phyloP scores from a whole-genome alignment of 352 stramenopile species.

The Phytophthora sp. region DNA sequence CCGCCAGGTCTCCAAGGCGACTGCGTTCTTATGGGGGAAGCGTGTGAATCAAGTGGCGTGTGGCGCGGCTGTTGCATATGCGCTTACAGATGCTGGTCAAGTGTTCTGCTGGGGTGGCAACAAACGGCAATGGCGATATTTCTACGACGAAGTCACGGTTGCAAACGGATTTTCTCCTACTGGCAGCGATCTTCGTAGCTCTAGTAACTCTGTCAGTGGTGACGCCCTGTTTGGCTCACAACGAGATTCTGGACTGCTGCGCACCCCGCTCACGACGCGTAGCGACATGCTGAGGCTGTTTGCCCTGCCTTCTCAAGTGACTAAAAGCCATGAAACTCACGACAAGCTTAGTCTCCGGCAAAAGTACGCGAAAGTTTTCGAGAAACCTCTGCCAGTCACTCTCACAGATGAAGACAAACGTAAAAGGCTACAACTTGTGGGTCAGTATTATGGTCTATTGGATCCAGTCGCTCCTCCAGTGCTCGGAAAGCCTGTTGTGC shows the following conservation, averaged over 20 bases:
- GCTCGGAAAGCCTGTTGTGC: background rate
- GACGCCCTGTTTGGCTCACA: background rate
- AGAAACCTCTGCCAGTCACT: slow-evolving; percentile 44
- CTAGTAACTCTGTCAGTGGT: background rate
- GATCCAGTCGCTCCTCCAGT: slow-evolving; percentile 20
- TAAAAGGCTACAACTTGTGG: slow-evolving; percentile 47
- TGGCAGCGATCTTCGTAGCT: background rate
- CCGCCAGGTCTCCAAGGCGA: slow-evolving; percentile 65
- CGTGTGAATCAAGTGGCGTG: slow-evolving; percentile 61
- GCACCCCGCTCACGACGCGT: slow-evolving; percentile 50
- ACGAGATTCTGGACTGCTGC: slow-evolving; percentile 1
- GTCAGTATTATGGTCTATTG: slow-evolving; percentile 65
- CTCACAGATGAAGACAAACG: slow-evolving; percentile 56
- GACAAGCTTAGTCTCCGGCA: slow-evolving; percentile 44
- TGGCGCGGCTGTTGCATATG: slow-evolving; percentile 59
- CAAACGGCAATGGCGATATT: slow-evolving; percentile 70
- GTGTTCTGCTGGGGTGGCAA: slow-evolving; percentile 83
- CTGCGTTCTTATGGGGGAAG: slow-evolving; percentile 78
- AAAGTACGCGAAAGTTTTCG: slow-evolving; percentile 60
- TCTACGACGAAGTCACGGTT: slow-evolving; percentile 60
- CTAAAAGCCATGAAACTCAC: slow-evolving; percentile 39
- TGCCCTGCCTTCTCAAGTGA: slow-evolving; percentile 49
- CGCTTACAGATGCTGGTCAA: slow-evolving; percentile 72
- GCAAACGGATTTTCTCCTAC: background rate
- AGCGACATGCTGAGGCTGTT: slow-evolving; percentile 73